Evolutionary conservation across 805 yeast genomes (phyloP).

Genomic region (Cyberlindnera galapagoensis): DNA sequence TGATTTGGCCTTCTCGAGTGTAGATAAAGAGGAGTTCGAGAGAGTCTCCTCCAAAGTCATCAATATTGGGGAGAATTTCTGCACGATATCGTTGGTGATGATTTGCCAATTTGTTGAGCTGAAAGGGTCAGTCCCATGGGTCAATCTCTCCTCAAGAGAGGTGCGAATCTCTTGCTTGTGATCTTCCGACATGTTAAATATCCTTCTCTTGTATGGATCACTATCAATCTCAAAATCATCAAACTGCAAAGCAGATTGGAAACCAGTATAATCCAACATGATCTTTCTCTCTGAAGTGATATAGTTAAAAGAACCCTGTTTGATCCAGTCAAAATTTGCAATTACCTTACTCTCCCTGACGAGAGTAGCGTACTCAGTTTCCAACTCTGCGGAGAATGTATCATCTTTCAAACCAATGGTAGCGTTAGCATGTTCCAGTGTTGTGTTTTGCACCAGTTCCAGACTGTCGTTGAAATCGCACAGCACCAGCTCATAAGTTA

Average conservation of each 20-base stretch:
- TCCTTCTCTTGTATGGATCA: slow-evolving; percentile 39
- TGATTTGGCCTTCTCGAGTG: slow-evolving; percentile 24
- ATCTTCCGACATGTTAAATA: slow-evolving; percentile 29
- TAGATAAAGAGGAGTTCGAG: neutral
- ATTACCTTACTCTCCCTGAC: slow-evolving; percentile 22
- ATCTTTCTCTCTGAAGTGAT: slow-evolving; percentile 44
- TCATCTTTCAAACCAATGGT: slow-evolving; percentile 20
- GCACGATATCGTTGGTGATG: slow-evolving; percentile 40
- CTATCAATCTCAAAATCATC: slow-evolving; percentile 43
- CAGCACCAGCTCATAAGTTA: slow-evolving; percentile 54
- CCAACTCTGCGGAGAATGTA: slow-evolving; percentile 1
- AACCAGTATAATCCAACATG: slow-evolving; percentile 42
- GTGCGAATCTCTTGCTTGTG: slow-evolving; percentile 29
- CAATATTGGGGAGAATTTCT: slow-evolving; percentile 48
- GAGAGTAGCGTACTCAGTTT: slow-evolving; percentile 11
- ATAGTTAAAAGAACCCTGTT: slow-evolving; percentile 41
- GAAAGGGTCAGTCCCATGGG: slow-evolving; percentile 32
- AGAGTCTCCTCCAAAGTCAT: slow-evolving; percentile 32
- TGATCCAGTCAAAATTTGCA: slow-evolving; percentile 37
- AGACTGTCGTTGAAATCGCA: slow-evolving; percentile 49
- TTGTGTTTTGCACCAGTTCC: slow-evolving; percentile 39
- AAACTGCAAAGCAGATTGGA: slow-evolving; percentile 47
- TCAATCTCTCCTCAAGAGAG: slow-evolving; percentile 28
- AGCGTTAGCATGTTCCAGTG: slow-evolving; percentile 32
- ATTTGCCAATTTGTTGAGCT: slow-evolving; percentile 49